A percentile compares a stretch with the other conserved stretches of the same genome.
phyloP scores from a whole-genome alignment of 2,329 filamentous ascomycete species.

The Corynespora cassiicola region DNA sequence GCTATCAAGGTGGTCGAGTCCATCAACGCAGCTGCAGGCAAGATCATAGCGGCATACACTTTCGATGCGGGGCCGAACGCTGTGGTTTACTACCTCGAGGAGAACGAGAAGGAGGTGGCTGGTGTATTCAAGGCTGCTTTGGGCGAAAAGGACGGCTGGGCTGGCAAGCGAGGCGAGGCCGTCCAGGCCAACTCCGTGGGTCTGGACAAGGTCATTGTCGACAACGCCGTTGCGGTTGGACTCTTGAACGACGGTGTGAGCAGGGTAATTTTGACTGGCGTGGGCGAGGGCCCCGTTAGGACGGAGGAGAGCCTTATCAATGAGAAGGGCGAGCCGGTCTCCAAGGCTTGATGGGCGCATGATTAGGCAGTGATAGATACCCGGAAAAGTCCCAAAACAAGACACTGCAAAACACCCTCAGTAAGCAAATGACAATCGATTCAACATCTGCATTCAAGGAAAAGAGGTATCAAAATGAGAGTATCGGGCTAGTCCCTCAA shows the following conservation, averaged over 20 bases:
- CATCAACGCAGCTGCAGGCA: constrained; percentile 81
- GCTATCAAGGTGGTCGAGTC: constrained; percentile 88
- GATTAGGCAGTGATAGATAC: not conserved
- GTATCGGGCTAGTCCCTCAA: too few species aligned
- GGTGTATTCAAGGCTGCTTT: constrained; percentile 78
- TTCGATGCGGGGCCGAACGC: constrained; percentile 98
- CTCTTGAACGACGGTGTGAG: constrained; percentile 78
- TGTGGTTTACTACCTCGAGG: constrained; percentile 91
- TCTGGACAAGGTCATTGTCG: constrained; percentile 66
- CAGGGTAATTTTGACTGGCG: constrained; percentile 87
- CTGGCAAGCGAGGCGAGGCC: constrained; percentile 59
- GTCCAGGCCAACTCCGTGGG: constrained; percentile 60
- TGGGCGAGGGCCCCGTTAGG: constrained; percentile 86
- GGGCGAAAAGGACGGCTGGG: constrained; percentile 73
- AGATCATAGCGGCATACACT: constrained; percentile 88
- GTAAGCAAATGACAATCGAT: too few species aligned
- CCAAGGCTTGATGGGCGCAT: constrained; percentile 1
- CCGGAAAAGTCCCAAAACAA: constrained; percentile 1
- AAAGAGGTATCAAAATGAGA: too few species aligned
- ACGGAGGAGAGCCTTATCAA: constrained; percentile 79
- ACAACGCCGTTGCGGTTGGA: constrained; percentile 45
- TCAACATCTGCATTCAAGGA: too few species aligned
- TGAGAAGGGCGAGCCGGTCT: constrained; percentile 56
- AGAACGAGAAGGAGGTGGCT: constrained; percentile 75
- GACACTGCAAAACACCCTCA: too few species aligned